Evolutionary conservation across 2,329 filamentous ascomycete species (phyloP), one percentile per base, ranked within the genome.

Genomic region (Paraphoma chrysanthemicola): DNA sequence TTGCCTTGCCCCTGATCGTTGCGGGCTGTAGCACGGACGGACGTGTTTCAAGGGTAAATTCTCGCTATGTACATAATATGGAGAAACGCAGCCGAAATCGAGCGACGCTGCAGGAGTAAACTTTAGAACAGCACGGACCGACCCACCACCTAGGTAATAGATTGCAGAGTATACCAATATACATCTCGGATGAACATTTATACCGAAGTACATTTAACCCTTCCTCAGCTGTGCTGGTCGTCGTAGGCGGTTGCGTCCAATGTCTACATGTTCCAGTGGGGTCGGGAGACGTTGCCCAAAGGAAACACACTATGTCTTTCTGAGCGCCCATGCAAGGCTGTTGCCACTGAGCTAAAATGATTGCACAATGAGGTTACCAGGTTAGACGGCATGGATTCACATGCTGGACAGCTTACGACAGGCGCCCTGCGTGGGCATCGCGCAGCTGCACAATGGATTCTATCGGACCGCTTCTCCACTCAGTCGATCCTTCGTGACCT

Each of bases 1-100:
- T 36, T 51, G 53, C 48, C 48, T 48, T 33, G 48, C 49, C 55
- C 53, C 47, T 53, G 48, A 54, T 39, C 49, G 42, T 18, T 52
- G 51, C 60, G 14, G 33, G 33, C 33, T 36, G 33, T 14, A 10
- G 6, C 6, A 36, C 33, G 14, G 33, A 36, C 33, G 33, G 10
- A 23, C 10, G 33, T 36, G 33, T 36, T 36, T 36, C 33, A 36
- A 10, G 33, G 33, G 33, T 36, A 36, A 36, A 14, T 2, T 36
- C 9, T 36, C 33, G 33, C 9, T 3, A 36, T 23, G 23, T 23
- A 23, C 23, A 23, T 23, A 36, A 36, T 36, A 36, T 36, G 41
- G 18, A 45, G 36, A 10, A 7, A 45, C 49, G 10, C 23, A 23
- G 23, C 39, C 23, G 44, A 46, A 54, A 30, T 44, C 51, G 55